These are phyloP conservation scores for Phytopythium vexans DNA, from an alignment of 352 stramenopile genomes.

Conservation along the genomic window DNA sequence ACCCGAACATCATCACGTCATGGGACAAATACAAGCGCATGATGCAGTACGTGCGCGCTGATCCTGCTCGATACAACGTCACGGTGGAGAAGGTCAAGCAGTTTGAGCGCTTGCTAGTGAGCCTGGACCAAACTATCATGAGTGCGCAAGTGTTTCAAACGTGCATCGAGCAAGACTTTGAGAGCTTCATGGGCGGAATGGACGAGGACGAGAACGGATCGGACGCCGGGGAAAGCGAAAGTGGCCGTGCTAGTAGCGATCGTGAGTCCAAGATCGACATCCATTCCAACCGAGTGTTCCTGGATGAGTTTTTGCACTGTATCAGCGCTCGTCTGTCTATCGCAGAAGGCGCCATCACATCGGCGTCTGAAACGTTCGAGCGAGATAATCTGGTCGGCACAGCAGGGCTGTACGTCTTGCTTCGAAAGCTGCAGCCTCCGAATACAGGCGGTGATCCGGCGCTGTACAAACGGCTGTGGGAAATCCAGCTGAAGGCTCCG, in stretches of 20 bases:
- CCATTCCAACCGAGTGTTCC: constrained; percentile 75
- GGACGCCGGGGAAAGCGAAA: constrained; percentile 51
- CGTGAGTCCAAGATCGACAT: constrained; percentile 79
- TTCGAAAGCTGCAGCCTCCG: constrained; percentile 77
- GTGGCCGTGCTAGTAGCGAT: constrained; percentile 51
- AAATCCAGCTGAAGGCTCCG: constrained; percentile 76
- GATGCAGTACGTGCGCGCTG: constrained; percentile 87
- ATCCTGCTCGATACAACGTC: constrained; percentile 79
- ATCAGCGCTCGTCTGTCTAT: constrained; percentile 66
- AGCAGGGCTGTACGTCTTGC: constrained; percentile 88
- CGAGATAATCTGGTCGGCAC: constrained; percentile 84
- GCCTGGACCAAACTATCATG: constrained; percentile 88
- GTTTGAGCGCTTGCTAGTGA: constrained; percentile 85
- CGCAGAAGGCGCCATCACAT: constrained; percentile 74
- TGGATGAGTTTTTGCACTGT: constrained; percentile 87
- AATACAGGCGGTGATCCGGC: constrained; percentile 84
- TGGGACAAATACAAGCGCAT: constrained; percentile 92
- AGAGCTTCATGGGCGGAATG: constrained; percentile 67
- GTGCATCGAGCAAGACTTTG: constrained; percentile 89
- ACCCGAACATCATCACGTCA: constrained; percentile 78
- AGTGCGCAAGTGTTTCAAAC: constrained; percentile 83
- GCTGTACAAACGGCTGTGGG: constrained; percentile 91
- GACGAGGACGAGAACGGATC: constrained; percentile 58
- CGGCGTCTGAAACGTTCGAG: constrained; percentile 86
- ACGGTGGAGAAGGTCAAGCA: constrained; percentile 81